These are phyloP conservation scores for Pseudotulostoma volvatum DNA, from an alignment of 495 filamentous ascomycete species.

Conservation along the genomic window DNA sequence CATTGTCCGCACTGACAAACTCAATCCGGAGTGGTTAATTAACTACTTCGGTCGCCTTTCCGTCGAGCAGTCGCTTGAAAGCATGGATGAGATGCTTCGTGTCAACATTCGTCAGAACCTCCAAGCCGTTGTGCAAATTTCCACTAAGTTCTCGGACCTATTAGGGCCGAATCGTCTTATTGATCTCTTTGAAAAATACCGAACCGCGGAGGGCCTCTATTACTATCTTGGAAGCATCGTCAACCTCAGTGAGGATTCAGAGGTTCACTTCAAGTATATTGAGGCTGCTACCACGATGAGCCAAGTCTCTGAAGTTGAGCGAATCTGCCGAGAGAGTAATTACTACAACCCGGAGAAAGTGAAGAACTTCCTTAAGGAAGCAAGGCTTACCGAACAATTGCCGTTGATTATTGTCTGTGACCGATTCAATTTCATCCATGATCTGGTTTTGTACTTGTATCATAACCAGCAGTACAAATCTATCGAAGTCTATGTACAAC, in stretches of 20 bases:
- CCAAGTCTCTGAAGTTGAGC: constrained; percentile 88
- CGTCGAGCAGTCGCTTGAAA: constrained; percentile 86
- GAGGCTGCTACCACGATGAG: constrained; percentile 86
- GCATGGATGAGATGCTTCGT: constrained; percentile 88
- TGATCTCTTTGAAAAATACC: constrained; percentile 90
- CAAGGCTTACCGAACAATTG: constrained; percentile 76
- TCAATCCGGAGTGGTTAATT: constrained; percentile 78
- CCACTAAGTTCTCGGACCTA: constrained; percentile 94
- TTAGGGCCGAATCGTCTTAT: constrained; percentile 82
- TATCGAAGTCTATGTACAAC: constrained; percentile 98
- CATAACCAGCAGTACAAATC: constrained; percentile 99
- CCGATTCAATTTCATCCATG: constrained; percentile 95
- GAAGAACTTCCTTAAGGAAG: constrained; percentile 99
- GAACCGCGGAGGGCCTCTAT: constrained; percentile 90
- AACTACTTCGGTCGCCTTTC: constrained; percentile 86
- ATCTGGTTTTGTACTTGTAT: constrained; percentile 92
- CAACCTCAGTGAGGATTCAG: constrained; percentile 85
- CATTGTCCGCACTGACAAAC: constrained; percentile 62
- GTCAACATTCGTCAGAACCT: constrained; percentile 94
- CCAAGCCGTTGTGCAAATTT: constrained; percentile 81
- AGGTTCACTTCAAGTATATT: constrained; percentile 98
- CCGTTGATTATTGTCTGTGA: constrained; percentile 98
- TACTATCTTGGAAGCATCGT: constrained; percentile 97
- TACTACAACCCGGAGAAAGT: constrained; percentile 93
- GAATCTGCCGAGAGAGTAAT: constrained; percentile 90